Evolutionary conservation across 371 early-diverging fungal species (phyloP).

Genomic region (Cokeromyces recurvatus): DNA sequence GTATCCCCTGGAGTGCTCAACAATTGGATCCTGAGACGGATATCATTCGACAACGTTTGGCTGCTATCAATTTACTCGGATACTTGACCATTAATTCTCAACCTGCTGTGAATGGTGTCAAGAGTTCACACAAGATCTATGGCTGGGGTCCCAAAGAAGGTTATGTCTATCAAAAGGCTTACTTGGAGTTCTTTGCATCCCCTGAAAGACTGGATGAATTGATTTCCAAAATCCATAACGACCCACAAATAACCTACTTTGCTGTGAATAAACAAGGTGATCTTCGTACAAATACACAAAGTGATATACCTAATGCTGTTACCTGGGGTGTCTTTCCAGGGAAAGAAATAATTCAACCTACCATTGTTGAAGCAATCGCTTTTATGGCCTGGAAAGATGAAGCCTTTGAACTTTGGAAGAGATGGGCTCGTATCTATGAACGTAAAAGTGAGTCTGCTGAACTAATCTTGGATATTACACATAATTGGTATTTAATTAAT

Average conservation of each 20-base stretch:
- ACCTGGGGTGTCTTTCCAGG: conserved; percentile 99
- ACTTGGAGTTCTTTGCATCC: conserved; percentile 93
- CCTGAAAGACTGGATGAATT: conserved; percentile 69
- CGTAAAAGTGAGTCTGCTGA: conserved; percentile 50
- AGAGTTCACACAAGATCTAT: conserved; percentile 70
- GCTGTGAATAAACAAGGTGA: conserved; percentile 89
- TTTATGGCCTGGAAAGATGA: conserved; percentile 98
- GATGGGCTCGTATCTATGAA: conserved; percentile 84
- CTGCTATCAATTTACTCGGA: conserved; percentile 72
- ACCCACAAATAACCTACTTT: conserved; percentile 81
- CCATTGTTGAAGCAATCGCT: conserved; percentile 88
- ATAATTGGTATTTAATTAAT: conserved; percentile 89
- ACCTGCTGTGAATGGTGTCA: conserved; percentile 91
- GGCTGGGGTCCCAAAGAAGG: conserved; percentile 98
- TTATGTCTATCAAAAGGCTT: conserved; percentile 96
- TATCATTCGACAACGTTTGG: conserved; percentile 66
- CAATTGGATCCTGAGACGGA: conserved; percentile 80
- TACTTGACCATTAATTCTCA: conserved; percentile 96
- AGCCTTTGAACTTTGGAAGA: conserved; percentile 92
- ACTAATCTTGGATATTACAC: conserved; percentile 63
- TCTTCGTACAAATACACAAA: conserved; percentile 78
- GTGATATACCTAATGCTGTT: conserved; percentile 90
- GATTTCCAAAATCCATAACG: conserved; percentile 57
- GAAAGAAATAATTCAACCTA: conserved; percentile 96
- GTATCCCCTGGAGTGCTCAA: conserved; percentile 92